These are phyloP conservation scores for Boletus holoroseus DNA, from an alignment of 1,284 basidiomycete species.

Conservation along the genomic window DNA sequence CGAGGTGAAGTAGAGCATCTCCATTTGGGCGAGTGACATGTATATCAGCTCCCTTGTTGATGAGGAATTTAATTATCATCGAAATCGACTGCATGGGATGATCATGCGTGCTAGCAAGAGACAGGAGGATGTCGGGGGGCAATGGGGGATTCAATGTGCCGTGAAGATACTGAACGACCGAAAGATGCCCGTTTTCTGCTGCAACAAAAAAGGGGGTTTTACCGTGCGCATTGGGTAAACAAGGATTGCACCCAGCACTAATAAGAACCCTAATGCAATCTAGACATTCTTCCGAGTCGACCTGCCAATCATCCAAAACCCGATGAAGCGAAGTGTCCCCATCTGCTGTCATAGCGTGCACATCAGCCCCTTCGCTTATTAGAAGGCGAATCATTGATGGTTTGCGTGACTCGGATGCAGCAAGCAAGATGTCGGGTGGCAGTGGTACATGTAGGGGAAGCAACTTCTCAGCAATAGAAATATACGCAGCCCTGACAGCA, in stretches of 20 bases:
- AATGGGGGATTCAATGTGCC: not conserved
- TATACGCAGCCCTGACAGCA: not conserved
- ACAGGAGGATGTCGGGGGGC: constrained; percentile 1
- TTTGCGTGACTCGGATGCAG: not conserved
- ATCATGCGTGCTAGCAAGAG: not conserved
- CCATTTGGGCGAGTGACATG: not conserved
- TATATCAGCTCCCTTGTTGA: constrained; percentile 3
- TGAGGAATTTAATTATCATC: not conserved
- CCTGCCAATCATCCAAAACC: not conserved
- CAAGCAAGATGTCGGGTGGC: constrained; percentile 7
- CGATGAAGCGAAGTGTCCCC: constrained; percentile 9
- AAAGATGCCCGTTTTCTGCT: not conserved
- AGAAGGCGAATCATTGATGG: not conserved
- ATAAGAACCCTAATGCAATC: not conserved
- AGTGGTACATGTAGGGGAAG: constrained; percentile 1
- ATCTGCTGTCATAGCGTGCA: not conserved
- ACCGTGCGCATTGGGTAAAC: not conserved
- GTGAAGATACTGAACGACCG: not conserved
- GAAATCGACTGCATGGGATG: accelerated
- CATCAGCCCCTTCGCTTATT: not conserved
- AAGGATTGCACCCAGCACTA: constrained; percentile 1
- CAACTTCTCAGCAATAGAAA: constrained; percentile 1
- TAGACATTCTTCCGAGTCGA: not conserved
- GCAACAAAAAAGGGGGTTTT: not conserved
- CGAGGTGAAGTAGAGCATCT: constrained; percentile 7